Evolutionary conservation across 2,329 filamentous ascomycete genomes (phyloP).

Genomic region (Penicillium sp.): DNA sequence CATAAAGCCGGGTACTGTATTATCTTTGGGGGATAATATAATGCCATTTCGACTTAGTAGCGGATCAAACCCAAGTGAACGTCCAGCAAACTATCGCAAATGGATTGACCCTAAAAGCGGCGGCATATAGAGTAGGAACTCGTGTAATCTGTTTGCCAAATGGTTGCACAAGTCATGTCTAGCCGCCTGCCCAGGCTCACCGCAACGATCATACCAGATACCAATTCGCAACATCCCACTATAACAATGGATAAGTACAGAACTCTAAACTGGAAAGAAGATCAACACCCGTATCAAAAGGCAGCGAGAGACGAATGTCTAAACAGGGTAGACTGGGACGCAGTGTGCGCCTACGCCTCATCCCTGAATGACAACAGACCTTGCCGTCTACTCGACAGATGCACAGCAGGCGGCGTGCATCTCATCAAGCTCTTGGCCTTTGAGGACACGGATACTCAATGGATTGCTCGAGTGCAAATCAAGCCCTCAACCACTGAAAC

Average conservation of each 20-base stretch:
- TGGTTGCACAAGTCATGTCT: too few species aligned
- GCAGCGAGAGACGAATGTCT: conserved; percentile 2
- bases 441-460: not conserved
- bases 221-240: not conserved
- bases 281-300: not conserved
- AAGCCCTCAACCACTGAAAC: conserved; percentile 7
- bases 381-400: conserved; percentile 8
- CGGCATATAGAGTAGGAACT: too few species aligned
- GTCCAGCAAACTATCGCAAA: too few species aligned
- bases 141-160: too few species aligned
- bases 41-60: too few species aligned
- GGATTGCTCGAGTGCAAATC: conserved; percentile 13
- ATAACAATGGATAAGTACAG: not conserved
- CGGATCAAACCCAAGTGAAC: too few species aligned
- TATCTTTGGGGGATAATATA: too few species aligned
- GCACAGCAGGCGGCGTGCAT: conserved; percentile 9
- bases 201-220: too few species aligned
- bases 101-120: too few species aligned
- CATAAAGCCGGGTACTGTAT: too few species aligned
- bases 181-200: too few species aligned
- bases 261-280: not conserved
- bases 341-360: conserved; percentile 13
- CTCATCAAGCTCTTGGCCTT: conserved; percentile 11
- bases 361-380: conserved; percentile 1
- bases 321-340: conserved; percentile 11